phyloP scores from a whole-genome alignment of 306 rosid genomes.

The Albizia julibrissin region DNA sequence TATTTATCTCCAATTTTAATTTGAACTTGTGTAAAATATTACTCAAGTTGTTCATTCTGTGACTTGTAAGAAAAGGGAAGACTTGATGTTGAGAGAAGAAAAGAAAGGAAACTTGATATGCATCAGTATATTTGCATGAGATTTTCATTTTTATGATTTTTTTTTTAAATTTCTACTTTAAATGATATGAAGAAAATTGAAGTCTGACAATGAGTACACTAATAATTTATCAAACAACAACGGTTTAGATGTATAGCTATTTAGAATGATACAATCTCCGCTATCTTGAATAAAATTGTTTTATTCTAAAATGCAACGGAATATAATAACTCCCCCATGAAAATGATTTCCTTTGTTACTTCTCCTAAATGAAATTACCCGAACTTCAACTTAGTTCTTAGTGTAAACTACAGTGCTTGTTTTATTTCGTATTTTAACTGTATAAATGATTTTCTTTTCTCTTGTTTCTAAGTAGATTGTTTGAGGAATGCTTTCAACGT shows the following conservation, averaged over 20 bases:
- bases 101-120: too few species aligned
- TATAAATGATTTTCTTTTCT: not conserved
- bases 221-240: not conserved
- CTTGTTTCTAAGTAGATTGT: constrained; percentile 63
- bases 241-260: not conserved
- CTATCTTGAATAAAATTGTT: not conserved
- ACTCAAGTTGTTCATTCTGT: not conserved
- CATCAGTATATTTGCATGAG: not conserved
- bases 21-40: constrained; percentile 21
- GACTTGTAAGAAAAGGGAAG: not conserved
- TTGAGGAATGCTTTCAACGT: constrained; percentile 97
- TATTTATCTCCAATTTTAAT: constrained; percentile 29
- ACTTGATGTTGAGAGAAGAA: too few species aligned
- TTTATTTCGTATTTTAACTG: constrained; percentile 8
- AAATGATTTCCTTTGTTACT: constrained; percentile 26
- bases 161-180: too few species aligned
- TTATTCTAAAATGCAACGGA: not conserved
- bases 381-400: constrained; percentile 8
- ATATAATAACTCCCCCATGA: constrained; percentile 12
- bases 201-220: not conserved
- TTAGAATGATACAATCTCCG: not conserved
- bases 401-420: constrained; percentile 6
- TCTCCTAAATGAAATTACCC: constrained; percentile 1
- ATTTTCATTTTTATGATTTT: too few species aligned
- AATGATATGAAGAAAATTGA: too few species aligned